Conservation (phyloP, 23 red algal species). For the Agarophyton chilense region DNA sequence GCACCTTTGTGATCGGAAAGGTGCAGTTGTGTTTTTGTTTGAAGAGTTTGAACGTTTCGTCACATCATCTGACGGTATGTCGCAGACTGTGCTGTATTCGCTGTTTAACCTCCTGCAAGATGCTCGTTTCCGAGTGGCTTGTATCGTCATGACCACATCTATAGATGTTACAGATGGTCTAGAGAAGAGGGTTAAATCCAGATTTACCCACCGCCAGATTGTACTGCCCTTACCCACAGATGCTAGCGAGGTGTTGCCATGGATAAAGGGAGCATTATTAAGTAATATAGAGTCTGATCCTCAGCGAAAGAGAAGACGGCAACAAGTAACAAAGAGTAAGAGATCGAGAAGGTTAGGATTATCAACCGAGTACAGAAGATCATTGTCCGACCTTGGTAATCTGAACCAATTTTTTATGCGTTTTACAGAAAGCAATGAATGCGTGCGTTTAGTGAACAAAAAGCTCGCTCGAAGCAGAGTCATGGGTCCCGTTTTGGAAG, state of each 20-base stretch:
- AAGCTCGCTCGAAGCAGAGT: conserved; percentile 31
- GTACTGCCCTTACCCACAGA: conserved; percentile 31
- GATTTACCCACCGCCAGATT: conserved; percentile 48
- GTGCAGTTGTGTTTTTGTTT: conserved; percentile 40
- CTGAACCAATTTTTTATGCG: neutral
- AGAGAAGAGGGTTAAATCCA: conserved; percentile 65
- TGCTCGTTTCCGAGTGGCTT: conserved; percentile 30
- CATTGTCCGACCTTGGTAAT: too few relatives aligned
- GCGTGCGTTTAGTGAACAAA: neutral
- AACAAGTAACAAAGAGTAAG: neutral
- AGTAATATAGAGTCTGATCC: neutral
- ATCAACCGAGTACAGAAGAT: neutral
- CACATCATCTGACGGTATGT: conserved; percentile 14
- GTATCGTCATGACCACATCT: conserved; percentile 41
- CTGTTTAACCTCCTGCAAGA: conserved; percentile 62
- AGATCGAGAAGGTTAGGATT: neutral
- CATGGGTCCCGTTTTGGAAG: conserved; percentile 4
- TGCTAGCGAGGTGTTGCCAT: neutral
- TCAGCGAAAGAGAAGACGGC: neutral
- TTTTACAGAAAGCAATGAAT: neutral
- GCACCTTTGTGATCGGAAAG: neutral
- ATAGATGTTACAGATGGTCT: conserved; percentile 59
- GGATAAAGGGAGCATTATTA: neutral
- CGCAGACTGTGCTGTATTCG: conserved; percentile 57
- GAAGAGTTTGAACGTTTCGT: conserved; percentile 48